These are phyloP conservation scores for Poronia punctata DNA, from an alignment of 495 filamentous ascomycete species.

Conservation along the genomic window DNA sequence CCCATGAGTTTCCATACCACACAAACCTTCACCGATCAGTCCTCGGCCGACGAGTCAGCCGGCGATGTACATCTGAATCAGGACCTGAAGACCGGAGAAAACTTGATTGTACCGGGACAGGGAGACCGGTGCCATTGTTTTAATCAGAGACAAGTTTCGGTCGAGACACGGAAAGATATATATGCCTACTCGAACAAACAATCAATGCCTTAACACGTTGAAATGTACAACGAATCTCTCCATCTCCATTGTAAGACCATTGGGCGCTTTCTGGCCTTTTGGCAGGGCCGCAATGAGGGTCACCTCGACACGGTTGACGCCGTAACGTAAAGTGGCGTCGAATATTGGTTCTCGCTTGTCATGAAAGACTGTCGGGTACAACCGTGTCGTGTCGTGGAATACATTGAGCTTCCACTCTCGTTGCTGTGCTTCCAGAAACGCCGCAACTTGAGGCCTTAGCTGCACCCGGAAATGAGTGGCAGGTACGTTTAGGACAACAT, in stretches of 20 bases:
- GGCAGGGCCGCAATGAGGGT: slow-evolving; percentile 58
- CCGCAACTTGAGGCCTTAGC: slow-evolving; percentile 52
- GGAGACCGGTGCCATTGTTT: too few relatives aligned
- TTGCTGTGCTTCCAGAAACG: slow-evolving; percentile 42
- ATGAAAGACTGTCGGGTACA: slow-evolving; percentile 23
- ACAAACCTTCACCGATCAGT: too few relatives aligned
- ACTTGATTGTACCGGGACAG: too few relatives aligned
- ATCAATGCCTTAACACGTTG: slow-evolving; percentile 36
- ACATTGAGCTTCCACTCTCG: slow-evolving; percentile 62
- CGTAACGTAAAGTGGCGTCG: slow-evolving; percentile 53
- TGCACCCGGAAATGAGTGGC: slow-evolving; percentile 57
- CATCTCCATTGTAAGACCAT: slow-evolving; percentile 55
- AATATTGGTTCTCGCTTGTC: slow-evolving; percentile 44
- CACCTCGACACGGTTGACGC: slow-evolving; percentile 59
- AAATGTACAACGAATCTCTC: slow-evolving; percentile 61
- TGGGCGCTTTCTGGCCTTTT: slow-evolving; percentile 46
- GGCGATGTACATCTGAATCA: too few relatives aligned
- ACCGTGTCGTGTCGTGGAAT: slow-evolving; percentile 38
- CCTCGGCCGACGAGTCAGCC: too few relatives aligned
- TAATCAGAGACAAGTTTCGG: too few relatives aligned
- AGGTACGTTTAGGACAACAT: slow-evolving; percentile 58
- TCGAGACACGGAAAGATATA: too few relatives aligned
- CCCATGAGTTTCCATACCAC: too few relatives aligned
- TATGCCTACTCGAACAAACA: too few relatives aligned
- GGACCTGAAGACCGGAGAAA: too few relatives aligned